Conservation (phyloP, 2,329 filamentous ascomycete species). For the Fusarium redolens region DNA sequence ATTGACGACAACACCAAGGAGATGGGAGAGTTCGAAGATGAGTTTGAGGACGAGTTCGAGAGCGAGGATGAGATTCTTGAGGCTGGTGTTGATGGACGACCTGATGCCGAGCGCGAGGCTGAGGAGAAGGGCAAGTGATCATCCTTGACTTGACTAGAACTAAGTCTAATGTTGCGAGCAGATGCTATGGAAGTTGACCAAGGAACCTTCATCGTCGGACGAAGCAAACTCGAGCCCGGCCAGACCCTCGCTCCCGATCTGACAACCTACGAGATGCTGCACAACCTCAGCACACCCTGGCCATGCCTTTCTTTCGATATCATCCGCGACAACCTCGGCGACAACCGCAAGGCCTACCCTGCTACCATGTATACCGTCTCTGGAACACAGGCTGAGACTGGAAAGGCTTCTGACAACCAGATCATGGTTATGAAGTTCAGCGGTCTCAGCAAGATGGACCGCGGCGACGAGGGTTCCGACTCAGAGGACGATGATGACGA, state of each 20-base stretch:
- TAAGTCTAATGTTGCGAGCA: constrained; percentile 37
- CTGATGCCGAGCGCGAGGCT: constrained; percentile 90
- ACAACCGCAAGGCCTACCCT: constrained; percentile 92
- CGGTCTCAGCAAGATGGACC: constrained; percentile 87
- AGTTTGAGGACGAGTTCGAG: constrained; percentile 93
- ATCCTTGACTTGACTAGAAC: too few relatives aligned
- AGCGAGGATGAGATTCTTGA: constrained; percentile 91
- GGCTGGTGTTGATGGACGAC: constrained; percentile 91
- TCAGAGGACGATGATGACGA: constrained; percentile 81
- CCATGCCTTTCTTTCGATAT: constrained; percentile 97
- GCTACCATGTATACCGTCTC: constrained; percentile 95
- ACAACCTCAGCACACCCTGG: constrained; percentile 94
- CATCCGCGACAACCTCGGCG: constrained; percentile 84
- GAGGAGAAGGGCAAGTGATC: constrained; percentile 73
- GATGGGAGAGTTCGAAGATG: constrained; percentile 91
- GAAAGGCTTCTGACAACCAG: constrained; percentile 85
- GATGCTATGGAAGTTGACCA: constrained; percentile 94
- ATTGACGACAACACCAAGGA: constrained; percentile 69
- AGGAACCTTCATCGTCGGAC: constrained; percentile 93
- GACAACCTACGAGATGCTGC: constrained; percentile 97
- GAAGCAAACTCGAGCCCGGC: constrained; percentile 89
- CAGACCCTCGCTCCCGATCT: constrained; percentile 92
- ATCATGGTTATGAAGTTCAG: constrained; percentile 97
- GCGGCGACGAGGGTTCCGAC: constrained; percentile 74
- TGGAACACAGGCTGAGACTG: constrained; percentile 88